Evolutionary conservation across 768 basidiomycete genomes (phyloP).

Genomic region (Panaeolus papilionaceus): DNA sequence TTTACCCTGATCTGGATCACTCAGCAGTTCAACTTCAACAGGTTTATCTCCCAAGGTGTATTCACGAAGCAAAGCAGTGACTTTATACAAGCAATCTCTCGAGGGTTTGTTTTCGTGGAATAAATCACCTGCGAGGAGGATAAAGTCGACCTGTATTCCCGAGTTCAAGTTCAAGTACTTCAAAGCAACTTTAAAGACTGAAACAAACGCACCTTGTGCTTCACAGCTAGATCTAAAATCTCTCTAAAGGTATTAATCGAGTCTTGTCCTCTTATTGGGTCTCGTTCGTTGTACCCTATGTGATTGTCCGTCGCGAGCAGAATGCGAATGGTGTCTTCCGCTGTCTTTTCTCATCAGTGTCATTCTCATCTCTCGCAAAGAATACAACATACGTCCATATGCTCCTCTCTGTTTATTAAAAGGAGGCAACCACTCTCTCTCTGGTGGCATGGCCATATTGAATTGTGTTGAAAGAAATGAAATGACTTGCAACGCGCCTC

Average conservation of each 20-base stretch:
- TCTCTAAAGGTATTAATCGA: conserved; percentile 95
- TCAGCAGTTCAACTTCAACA: conserved; percentile 88
- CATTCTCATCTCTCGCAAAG: not conserved
- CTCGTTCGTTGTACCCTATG: conserved; percentile 93
- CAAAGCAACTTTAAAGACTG: not conserved
- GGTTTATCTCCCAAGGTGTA: conserved; percentile 90
- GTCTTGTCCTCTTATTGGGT: conserved; percentile 93
- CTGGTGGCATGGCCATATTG: conserved; percentile 18
- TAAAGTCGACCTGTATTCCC: conserved; percentile 82
- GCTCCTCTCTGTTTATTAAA: not conserved
- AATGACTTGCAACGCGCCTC: not conserved
- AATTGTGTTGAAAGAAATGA: conserved; percentile 21
- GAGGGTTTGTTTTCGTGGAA: conserved; percentile 99
- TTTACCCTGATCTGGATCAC: conserved; percentile 92
- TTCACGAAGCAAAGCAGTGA: conserved; percentile 88
- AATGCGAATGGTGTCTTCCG: conserved; percentile 78
- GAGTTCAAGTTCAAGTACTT: conserved; percentile 17
- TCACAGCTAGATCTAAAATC: conserved; percentile 89
- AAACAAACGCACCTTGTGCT: conserved; percentile 78
- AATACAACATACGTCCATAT: not conserved
- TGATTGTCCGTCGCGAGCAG: conserved; percentile 96
- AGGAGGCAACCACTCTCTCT: not conserved
- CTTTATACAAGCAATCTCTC: conserved; percentile 87
- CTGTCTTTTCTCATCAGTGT: conserved; percentile 17
- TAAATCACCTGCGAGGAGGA: conserved; percentile 93